phyloP scores from a whole-genome alignment of 2,329 filamentous ascomycete genomes.

The Talaromyces sp. region DNA sequence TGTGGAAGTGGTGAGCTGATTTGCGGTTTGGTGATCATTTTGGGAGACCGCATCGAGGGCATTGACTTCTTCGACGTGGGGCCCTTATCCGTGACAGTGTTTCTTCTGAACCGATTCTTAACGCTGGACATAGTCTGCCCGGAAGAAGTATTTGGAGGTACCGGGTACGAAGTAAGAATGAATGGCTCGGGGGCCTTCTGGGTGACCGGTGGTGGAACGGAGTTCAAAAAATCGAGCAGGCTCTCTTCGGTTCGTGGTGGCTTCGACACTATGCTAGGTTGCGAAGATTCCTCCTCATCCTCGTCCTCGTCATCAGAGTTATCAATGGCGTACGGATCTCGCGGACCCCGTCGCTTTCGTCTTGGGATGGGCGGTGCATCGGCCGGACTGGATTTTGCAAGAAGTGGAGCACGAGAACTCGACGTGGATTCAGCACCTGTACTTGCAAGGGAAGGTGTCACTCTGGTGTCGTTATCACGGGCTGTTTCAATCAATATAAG shows the following conservation, averaged over 20 bases:
- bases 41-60: conserved; percentile 27
- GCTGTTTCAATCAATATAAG: conserved; percentile 35
- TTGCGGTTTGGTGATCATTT: conserved; percentile 10
- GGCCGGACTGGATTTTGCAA: conserved; percentile 39
- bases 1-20: conserved; percentile 12
- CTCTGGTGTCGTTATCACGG: conserved; percentile 24
- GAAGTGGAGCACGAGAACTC: conserved; percentile 69
- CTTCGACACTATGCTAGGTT: conserved; percentile 26
- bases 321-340: conserved; percentile 92
- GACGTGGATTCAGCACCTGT: conserved; percentile 53
- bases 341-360: conserved; percentile 59
- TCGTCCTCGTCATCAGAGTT: conserved; percentile 63
- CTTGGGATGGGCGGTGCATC: conserved; percentile 17
- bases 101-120: conserved; percentile 34
- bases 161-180: conserved; percentile 18
- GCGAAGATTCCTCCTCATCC: conserved; percentile 55
- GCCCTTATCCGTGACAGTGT: conserved; percentile 25
- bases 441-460: conserved; percentile 38
- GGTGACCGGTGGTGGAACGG: conserved; percentile 35
- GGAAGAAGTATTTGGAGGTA: conserved; percentile 17
- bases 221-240: conserved; percentile 45
- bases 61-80: conserved; percentile 29
- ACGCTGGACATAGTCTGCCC: conserved; percentile 23
- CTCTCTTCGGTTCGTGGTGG: conserved; percentile 42
- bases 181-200: conserved; percentile 29